Base-by-base conservation (phyloP, 192 early-diverging fungal species). In the Linnemannia schmuckeri region DNA sequence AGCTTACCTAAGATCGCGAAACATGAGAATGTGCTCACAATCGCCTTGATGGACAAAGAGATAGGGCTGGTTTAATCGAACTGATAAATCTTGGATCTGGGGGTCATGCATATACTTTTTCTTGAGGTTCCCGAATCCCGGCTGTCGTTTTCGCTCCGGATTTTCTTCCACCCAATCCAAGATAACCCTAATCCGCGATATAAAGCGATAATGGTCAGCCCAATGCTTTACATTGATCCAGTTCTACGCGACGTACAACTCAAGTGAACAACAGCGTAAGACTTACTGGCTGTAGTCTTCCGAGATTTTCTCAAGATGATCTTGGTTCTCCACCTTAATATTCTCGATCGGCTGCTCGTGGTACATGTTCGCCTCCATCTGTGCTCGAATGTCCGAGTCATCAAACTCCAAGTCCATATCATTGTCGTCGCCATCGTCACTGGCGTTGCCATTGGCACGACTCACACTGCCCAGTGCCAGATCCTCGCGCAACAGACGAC, bases 41-140 rank as follows among this genome's bases (percentile, higher is more conserved):
- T 93, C 89, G 44, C 94, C 96, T 88, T 96, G 95, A 78, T 97
- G 96, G 15, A 93, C 90, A 72, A 95, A 94, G 38, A 92, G 80
- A 83, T 97, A 97, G 6, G 94, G 94, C 63, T 91, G 85, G 68
- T 93, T 91, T 57, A 94, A 78, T 10, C 91, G 90, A 69, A 97
- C 88, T 8, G 91, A 89, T 27, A 97, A 83, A 55, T 95, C 94
- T 42, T 88, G 79, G 69, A 97, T 94, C 72, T 79, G 85, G 4
- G 90, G 88, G 24, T 93, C 91, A 47, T 92, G 89, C 95, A 96
- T 94, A 42, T 89, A 79, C 41, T 89, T 87, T 17, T 83, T 90
- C 78, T 90, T 77, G 30, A 94, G 87, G 5, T 88, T 88, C 6
- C 77, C 73, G 61, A 94, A 89, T 57, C 86, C 89, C 1, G 91